phyloP scores from a whole-genome alignment of 495 filamentous ascomycete genomes.

The Clohesyomyces aquaticus region DNA sequence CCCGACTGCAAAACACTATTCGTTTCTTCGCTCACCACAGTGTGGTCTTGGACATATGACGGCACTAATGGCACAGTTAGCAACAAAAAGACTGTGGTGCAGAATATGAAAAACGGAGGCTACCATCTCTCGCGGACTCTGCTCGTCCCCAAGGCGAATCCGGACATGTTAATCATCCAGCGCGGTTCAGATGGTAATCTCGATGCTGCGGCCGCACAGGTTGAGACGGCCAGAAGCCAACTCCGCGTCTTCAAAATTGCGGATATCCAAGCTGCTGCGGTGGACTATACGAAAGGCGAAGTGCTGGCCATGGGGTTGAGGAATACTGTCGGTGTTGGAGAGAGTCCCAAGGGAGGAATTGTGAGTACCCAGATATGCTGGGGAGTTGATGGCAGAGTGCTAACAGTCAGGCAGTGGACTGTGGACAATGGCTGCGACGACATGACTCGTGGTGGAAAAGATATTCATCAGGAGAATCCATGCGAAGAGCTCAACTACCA shows the following conservation, averaged over 20 bases:
- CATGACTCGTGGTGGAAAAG: not conserved
- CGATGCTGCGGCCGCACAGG: conserved; percentile 14
- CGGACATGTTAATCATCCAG: conserved; percentile 20
- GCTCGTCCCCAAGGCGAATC: conserved; percentile 6
- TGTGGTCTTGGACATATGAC: conserved; percentile 25
- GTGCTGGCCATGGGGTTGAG: conserved; percentile 18
- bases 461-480: conserved; percentile 29
- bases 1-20: conserved; percentile 28
- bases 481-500: conserved; percentile 33
- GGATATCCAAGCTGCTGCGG: not conserved
- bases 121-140: conserved; percentile 21
- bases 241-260: conserved; percentile 21
- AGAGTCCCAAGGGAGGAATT: conserved; percentile 44
- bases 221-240: not conserved
- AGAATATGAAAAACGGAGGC: conserved; percentile 17
- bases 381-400: no score
- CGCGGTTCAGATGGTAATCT: conserved; percentile 22
- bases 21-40: conserved; percentile 6
- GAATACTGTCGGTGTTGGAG: conserved; percentile 23
- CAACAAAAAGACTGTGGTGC: conserved; percentile 20
- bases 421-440: conserved; percentile 29
- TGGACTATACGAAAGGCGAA: conserved; percentile 17
- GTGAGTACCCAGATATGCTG: conserved; percentile 11
- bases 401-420: conserved; percentile 1
- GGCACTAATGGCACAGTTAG: conserved; percentile 9